phyloP scores from a whole-genome alignment of 2,329 filamentous ascomycete genomes.

The Penicillium sp. region DNA sequence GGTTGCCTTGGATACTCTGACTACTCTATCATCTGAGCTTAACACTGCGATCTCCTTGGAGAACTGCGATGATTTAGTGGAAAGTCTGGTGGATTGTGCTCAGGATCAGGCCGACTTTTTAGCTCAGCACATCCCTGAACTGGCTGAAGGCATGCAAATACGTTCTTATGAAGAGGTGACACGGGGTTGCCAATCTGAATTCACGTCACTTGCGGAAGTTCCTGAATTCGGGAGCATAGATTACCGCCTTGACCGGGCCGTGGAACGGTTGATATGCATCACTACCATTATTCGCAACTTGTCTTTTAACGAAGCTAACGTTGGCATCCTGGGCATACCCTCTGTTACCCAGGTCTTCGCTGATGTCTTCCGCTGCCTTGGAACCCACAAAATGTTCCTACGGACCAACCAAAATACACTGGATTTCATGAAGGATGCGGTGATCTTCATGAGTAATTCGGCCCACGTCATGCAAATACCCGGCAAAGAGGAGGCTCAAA shows the following conservation, averaged over 20 bases:
- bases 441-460: constrained; percentile 87
- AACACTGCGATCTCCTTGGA: constrained; percentile 67
- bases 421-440: constrained; percentile 95
- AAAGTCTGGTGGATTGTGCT: constrained; percentile 84
- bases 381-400: constrained; percentile 83
- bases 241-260: constrained; percentile 82
- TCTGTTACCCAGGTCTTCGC: constrained; percentile 80
- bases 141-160: constrained; percentile 82
- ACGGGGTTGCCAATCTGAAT: constrained; percentile 73
- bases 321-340: constrained; percentile 70
- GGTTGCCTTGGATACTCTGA: constrained; percentile 80
- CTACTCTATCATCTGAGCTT: constrained; percentile 66
- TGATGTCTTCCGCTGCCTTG: constrained; percentile 79
- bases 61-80: constrained; percentile 82
- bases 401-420: constrained; percentile 80
- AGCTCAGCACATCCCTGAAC: constrained; percentile 79
- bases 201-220: constrained; percentile 69
- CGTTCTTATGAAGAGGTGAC: constrained; percentile 85
- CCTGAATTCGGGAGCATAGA: constrained; percentile 72
- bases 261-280: constrained; percentile 84
- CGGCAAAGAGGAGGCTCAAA: constrained; percentile 81
- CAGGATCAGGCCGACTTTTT: constrained; percentile 84
- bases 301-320: constrained; percentile 81
- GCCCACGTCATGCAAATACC: constrained; percentile 78
- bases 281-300: constrained; percentile 91